These are phyloP conservation scores for Aspergillus amoenus DNA, from an alignment of 2,329 filamentous ascomycete genomes.

Conservation along the genomic window DNA sequence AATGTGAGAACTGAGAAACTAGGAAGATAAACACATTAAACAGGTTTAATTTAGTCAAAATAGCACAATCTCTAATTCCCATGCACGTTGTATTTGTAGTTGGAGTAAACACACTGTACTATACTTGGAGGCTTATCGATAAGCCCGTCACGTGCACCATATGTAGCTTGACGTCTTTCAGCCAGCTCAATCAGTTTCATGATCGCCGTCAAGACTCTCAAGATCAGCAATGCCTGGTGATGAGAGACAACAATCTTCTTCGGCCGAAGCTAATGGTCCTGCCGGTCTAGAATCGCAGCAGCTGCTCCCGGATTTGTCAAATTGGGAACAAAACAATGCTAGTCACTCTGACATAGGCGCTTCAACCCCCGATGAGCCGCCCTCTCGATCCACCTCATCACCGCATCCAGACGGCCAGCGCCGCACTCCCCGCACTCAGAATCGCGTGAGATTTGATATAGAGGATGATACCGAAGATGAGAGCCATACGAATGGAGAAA, in stretches of 20 bases:
- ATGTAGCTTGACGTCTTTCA: slow-evolving; percentile 17
- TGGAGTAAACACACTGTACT: background rate
- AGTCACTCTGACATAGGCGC: slow-evolving; percentile 22
- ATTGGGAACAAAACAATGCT: slow-evolving; percentile 30
- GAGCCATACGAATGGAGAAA: slow-evolving; percentile 31
- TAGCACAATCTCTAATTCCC: background rate
- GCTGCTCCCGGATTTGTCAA: slow-evolving; percentile 31
- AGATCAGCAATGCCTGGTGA: slow-evolving; percentile 43
- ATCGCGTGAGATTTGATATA: slow-evolving; percentile 74
- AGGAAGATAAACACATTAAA: background rate
- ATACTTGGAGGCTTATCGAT: slow-evolving; percentile 20
- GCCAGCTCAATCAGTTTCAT: slow-evolving; percentile 21
- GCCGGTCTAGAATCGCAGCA: slow-evolving; percentile 33
- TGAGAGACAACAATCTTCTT: slow-evolving; percentile 35
- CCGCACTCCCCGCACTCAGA: slow-evolving; percentile 60
- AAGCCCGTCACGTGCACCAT: slow-evolving; percentile 19
- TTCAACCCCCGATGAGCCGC: slow-evolving; percentile 22
- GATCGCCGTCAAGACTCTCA: slow-evolving; percentile 21
- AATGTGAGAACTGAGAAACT: too few species aligned
- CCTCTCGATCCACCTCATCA: slow-evolving; percentile 45
- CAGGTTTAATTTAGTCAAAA: too few species aligned
- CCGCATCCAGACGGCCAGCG: slow-evolving; percentile 40
- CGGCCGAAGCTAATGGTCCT: slow-evolving; percentile 31
- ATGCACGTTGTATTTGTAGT: background rate
- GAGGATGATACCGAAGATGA: slow-evolving; percentile 32